Evolutionary conservation across 192 early-diverging fungal genomes (phyloP).

Genomic region (Mortierella claussenii): DNA sequence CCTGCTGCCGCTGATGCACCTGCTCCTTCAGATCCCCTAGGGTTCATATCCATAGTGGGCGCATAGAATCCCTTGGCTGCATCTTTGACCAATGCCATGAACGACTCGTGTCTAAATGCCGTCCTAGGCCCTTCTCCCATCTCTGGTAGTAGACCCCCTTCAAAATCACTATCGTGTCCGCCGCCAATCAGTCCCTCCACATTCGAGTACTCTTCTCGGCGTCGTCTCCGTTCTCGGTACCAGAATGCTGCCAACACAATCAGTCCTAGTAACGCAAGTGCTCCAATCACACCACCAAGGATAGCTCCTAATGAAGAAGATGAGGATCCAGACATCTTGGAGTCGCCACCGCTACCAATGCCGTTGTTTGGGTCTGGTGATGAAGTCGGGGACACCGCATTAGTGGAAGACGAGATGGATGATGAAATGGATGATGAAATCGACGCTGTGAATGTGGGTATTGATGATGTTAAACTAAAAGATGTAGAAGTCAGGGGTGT

Average conservation of each 20-base stretch:
- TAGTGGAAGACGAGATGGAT: neutral
- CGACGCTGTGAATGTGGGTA: neutral
- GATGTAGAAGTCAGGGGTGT: neutral
- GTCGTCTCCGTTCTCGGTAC: conserved; percentile 7
- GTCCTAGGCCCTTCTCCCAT: conserved; percentile 28
- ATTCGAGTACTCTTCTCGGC: neutral
- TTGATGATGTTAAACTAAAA: neutral
- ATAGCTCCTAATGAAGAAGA: conserved; percentile 8
- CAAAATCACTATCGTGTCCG: neutral
- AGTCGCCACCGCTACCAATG: too few species aligned
- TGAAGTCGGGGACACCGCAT: neutral
- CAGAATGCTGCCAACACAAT: conserved; percentile 17
- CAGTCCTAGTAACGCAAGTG: conserved; percentile 18
- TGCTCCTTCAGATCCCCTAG: neutral
- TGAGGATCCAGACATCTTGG: conserved; percentile 10
- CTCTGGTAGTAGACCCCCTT: neutral
- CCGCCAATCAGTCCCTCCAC: neutral
- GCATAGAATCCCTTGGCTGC: conserved; percentile 49
- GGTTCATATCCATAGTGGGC: conserved; percentile 3
- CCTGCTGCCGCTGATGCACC: neutral
- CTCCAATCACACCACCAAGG: conserved; percentile 24
- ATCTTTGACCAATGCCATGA: conserved; percentile 49
- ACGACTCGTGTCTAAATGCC: conserved; percentile 48
- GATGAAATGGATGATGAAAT: neutral
- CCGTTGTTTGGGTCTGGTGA: neutral